Percentiles rank a stretch among this genome's conserved stretches.
Conservation (phyloP, 352 stramenopile genomes). For the Globisporangium nunn region DNA sequence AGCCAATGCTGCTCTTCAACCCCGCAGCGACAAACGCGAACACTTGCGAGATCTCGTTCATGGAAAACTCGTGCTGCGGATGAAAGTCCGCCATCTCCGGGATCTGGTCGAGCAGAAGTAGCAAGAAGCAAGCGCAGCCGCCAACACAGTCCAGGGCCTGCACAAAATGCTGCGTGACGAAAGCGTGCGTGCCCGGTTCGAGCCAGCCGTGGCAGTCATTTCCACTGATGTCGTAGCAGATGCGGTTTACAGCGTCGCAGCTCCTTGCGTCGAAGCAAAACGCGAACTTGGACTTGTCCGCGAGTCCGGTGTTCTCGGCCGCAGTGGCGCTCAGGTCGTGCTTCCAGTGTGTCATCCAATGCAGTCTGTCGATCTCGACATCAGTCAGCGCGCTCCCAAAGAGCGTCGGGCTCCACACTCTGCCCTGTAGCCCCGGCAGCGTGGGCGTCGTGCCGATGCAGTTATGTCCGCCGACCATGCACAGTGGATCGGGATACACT, state of each 20-base stretch:
- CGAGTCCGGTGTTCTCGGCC: constrained; percentile 51
- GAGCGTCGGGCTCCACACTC: constrained; percentile 71
- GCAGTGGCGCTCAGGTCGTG: constrained; percentile 47
- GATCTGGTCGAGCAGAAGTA: constrained; percentile 70
- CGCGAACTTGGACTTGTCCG: constrained; percentile 74
- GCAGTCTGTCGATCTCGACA: constrained; percentile 54
- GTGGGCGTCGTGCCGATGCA: constrained; percentile 57
- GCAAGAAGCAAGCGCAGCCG: constrained; percentile 61
- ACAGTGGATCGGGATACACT: constrained; percentile 61
- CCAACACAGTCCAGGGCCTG: constrained; percentile 63
- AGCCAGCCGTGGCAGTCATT: constrained; percentile 70
- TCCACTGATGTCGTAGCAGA: constrained; percentile 70
- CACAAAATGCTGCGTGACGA: constrained; percentile 53
- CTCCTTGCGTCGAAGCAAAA: constrained; percentile 77
- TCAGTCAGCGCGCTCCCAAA: constrained; percentile 62
- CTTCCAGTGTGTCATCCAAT: constrained; percentile 78
- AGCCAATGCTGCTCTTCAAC: constrained; percentile 46
- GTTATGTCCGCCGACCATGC: constrained; percentile 64
- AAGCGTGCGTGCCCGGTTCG: constrained; percentile 54
- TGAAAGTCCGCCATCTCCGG: constrained; percentile 76
- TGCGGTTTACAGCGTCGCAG: constrained; percentile 40
- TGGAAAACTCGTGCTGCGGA: constrained; percentile 56
- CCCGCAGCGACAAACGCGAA: constrained; percentile 52
- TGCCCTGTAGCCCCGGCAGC: constrained; percentile 44
- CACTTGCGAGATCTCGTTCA: constrained; percentile 59